Base-by-base conservation (phyloP, 495 filamentous ascomycete species). In the Geoglossum glabrum region DNA sequence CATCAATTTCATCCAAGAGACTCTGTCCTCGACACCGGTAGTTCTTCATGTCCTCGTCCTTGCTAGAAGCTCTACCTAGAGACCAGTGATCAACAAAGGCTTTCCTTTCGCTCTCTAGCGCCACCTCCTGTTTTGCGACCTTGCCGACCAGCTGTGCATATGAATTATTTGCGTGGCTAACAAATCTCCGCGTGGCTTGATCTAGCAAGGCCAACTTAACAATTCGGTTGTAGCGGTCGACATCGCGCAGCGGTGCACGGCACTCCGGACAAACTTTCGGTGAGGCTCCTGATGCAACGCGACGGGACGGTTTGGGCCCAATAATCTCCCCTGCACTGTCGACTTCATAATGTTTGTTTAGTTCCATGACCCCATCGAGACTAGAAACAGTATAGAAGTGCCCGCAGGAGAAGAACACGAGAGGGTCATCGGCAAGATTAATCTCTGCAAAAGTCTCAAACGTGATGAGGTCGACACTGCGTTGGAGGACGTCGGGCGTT, bases 171-270 rank as follows among this genome's bases (percentile, higher is more conserved):
- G 76, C 64, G 57, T 67, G 73, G 17, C 74, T 57, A 27, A 80
- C 76, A 63, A 87, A 82, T 58, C 79, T 82, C 65, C 84, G 85
- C 0, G 80, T 82, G 0, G 78, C 69, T 63, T 86, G 81, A 55
- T 88, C 80, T 1, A 89, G 68, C 51, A 78, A 65, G 5, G 76
- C 83, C 3, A 79, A 73, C 36, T 78, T 73, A 28, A 84, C 74
- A 7, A 88, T 76, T 23, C 83, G 74, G 30, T 80, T 77, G 62
- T 90, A 88, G 17, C 84, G 69, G 10, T 81, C 67, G 56, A 87
- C 73, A 50, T 76, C 72, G 23, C 80, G 71, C 26, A 89, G 68
- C 3, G 81, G 74, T 0, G 76, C 75, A 9, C 82, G 77, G 63
- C 84, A 90, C 1, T 60, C 71, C 2, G 83, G 79, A 67, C 83